A percentile compares a stretch with the other conserved stretches of the same genome.
phyloP scores from a whole-genome alignment of 768 basidiomycete species.

The Naganishia friedmannii region DNA sequence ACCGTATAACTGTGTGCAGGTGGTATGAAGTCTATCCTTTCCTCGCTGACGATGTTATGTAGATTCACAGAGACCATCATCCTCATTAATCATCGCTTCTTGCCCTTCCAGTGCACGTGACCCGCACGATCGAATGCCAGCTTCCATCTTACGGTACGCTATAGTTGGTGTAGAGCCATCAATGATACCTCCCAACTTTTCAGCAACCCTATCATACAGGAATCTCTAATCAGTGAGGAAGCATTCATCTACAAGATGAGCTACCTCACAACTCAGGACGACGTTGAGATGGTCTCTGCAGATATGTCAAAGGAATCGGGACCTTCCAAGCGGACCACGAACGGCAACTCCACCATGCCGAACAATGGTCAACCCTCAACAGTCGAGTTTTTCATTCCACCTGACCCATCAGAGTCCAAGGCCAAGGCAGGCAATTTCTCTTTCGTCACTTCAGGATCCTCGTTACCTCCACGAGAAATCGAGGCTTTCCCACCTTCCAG shows the following conservation, averaged over 20 bases:
- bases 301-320: constrained; percentile 4
- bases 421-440: constrained; percentile 12
- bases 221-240: no score
- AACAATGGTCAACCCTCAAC: not conserved
- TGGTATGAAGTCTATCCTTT: not conserved
- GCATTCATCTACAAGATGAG: no score
- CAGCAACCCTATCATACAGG: no score
- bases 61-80: not conserved
- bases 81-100: constrained; percentile 8
- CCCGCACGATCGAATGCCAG: constrained; percentile 3
- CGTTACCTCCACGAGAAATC: not conserved
- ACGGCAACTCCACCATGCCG: not conserved
- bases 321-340: constrained; percentile 2
- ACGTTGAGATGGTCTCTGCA: not conserved
- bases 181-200: not conserved
- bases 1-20: not conserved
- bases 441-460: constrained; percentile 6
- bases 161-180: not conserved
- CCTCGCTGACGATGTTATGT: not conserved
- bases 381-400: not conserved
- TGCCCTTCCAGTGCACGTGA: not conserved
- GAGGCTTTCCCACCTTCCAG: constrained; percentile 16
- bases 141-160: not conserved
- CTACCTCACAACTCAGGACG: not conserved
- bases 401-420: constrained; percentile 17